Base-by-base conservation (phyloP, 129 eudicot genomes). In the Logfia minima region DNA sequence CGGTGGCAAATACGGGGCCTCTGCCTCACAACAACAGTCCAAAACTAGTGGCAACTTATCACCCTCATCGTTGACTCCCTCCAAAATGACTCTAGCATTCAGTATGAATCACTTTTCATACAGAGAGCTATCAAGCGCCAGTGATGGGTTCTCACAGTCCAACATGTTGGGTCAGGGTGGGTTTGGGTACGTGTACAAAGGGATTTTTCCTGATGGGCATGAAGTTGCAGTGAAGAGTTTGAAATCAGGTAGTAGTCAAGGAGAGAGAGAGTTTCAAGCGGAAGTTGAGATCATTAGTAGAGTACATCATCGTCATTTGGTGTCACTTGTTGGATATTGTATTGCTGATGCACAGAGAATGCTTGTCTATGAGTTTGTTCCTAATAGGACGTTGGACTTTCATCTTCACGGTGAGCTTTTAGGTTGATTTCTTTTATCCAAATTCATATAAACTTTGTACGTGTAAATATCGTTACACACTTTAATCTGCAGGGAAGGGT, bases 271-370 rank as follows among this genome's bases (percentile, higher is more conserved):
- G 74, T 89, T 83, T 68, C 92, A 85, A 70, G 86, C 92, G 10
- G 92, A 88, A 76, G 92, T 88, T 72, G 92, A 88, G 71, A 87
- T 81, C 53, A 89, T 89, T 72, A 87, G 92, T 68, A 83, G 91
- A 18, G 91, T 89, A 65, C 94, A 89, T 62, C 94, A 89, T 81
- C 88, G 91, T 19, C 94, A 89, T 77, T 86, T 89, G 70, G 94
- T 86, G 34, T 89, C 94, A 1, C 88, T 89, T 62, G 91, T 89
- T 52, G 95, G 94, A 59, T 89, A 89, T 70, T 88, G 86, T 29
- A 83, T 88, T 32, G 88, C 90, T 53, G 85, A 84, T 75, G 80
- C 70, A 6, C 85, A 88, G 23, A 83, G 92, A 31, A 75, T 88
- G 86, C 83, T 88, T 78, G 90, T 88, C 22, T 88, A 88, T 71